Conservation (phyloP, 1,139 yeast species). For the Eremothecium coryli region DNA sequence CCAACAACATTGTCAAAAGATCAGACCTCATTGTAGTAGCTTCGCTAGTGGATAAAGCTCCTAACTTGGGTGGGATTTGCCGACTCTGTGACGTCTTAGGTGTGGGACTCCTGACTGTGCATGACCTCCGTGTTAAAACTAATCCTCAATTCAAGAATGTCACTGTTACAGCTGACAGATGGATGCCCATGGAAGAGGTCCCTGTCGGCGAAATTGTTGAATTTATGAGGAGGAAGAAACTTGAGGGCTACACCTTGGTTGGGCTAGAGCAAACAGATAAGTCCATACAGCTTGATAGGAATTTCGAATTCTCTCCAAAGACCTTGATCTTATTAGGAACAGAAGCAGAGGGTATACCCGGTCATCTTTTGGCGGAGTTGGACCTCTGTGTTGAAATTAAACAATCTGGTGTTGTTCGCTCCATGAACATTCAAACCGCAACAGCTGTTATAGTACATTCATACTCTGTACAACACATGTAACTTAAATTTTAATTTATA, state of each 20-base stretch:
- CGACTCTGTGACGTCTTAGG: slow-evolving; percentile 87
- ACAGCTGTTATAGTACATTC: slow-evolving; percentile 92
- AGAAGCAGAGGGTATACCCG: slow-evolving; percentile 89
- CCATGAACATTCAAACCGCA: slow-evolving; percentile 96
- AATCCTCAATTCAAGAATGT: slow-evolving; percentile 72
- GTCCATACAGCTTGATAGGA: slow-evolving; percentile 57
- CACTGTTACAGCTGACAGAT: slow-evolving; percentile 86
- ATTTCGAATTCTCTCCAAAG: slow-evolving; percentile 65
- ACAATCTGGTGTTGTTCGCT: slow-evolving; percentile 83
- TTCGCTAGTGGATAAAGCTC: slow-evolving; percentile 83
- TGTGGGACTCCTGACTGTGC: slow-evolving; percentile 69
- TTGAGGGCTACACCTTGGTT: slow-evolving; percentile 73
- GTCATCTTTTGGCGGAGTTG: slow-evolving; percentile 68
- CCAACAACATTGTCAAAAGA: slow-evolving; percentile 18
- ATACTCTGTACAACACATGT: slow-evolving; percentile 63
- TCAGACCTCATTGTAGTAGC: slow-evolving; percentile 76
- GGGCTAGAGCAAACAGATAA: slow-evolving; percentile 92
- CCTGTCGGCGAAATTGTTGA: slow-evolving; percentile 43
- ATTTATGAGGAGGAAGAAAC: slow-evolving; percentile 56
- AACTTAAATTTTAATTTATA: too few species aligned
- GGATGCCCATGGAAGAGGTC: slow-evolving; percentile 95
- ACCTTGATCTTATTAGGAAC: slow-evolving; percentile 72
- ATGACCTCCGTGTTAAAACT: slow-evolving; percentile 54
- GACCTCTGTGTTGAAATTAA: slow-evolving; percentile 86
- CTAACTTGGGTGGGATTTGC: slow-evolving; percentile 90